These are phyloP conservation scores for Thalassiosira mediterranea DNA, from an alignment of 352 stramenopile species.

Conservation along the genomic window DNA sequence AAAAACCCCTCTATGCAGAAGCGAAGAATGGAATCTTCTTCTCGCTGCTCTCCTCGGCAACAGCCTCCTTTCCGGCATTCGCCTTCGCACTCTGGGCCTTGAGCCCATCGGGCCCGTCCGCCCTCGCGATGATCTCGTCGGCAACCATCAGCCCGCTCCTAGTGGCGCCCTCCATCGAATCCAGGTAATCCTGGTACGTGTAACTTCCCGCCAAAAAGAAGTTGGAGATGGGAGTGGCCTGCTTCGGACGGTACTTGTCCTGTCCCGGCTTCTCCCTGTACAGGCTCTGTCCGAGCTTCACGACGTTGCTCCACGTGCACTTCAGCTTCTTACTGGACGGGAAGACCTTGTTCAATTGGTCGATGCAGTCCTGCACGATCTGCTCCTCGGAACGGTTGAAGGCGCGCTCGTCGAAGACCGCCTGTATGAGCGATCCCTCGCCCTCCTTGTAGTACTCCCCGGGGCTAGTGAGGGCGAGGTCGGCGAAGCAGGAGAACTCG, in stretches of 20 bases:
- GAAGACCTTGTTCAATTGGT: conserved; percentile 86
- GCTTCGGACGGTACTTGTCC: conserved; percentile 86
- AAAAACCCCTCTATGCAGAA: not conserved
- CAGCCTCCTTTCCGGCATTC: conserved; percentile 1
- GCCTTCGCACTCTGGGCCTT: conserved; percentile 44
- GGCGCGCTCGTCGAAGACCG: conserved; percentile 83
- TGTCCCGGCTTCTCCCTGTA: conserved; percentile 87
- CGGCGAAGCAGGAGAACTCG: conserved; percentile 89
- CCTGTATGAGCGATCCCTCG: conserved; percentile 84
- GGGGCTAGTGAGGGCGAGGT: conserved; percentile 86
- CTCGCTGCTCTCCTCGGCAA: not conserved
- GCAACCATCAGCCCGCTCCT: conserved; percentile 86
- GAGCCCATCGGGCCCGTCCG: conserved; percentile 73
- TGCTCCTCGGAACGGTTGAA: conserved; percentile 79
- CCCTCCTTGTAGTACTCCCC: conserved; percentile 88
- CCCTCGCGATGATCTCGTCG: conserved; percentile 85
- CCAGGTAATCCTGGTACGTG: conserved; percentile 90
- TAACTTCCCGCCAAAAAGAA: conserved; percentile 89
- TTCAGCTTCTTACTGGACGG: conserved; percentile 85
- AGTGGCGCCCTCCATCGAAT: conserved; percentile 90
- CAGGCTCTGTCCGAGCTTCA: conserved; percentile 87
- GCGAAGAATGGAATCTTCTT: conserved; percentile 50
- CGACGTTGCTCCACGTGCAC: conserved; percentile 87
- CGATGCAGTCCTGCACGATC: conserved; percentile 82
- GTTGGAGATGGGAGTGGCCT: conserved; percentile 88